Conservation (phyloP, 371 early-diverging fungal species). For the Apophysomyces sp. region DNA sequence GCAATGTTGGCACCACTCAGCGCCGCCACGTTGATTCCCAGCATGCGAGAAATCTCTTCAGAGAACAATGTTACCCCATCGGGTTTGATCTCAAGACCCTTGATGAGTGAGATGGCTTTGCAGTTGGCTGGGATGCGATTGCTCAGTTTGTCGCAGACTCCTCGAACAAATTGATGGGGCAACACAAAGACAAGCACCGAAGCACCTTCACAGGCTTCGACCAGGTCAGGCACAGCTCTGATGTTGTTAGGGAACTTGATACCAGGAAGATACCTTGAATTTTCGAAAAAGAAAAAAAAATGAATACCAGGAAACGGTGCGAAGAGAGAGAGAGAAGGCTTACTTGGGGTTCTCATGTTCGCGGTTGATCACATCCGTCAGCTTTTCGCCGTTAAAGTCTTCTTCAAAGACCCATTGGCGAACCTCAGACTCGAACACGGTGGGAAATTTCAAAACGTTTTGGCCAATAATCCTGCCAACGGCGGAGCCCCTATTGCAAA, state of each 20-base stretch:
- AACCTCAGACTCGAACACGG: conserved; percentile 76
- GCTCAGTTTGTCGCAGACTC: conserved; percentile 76
- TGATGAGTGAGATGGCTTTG: conserved; percentile 94
- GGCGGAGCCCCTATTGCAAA: conserved; percentile 85
- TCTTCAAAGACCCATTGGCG: conserved; percentile 97
- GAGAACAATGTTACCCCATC: conserved; percentile 83
- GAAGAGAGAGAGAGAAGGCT: conserved; percentile 10
- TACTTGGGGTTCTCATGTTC: conserved; percentile 94
- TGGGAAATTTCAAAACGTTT: conserved; percentile 69
- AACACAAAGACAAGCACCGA: conserved; percentile 94
- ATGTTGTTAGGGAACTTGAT: conserved; percentile 88
- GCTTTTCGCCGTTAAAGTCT: conserved; percentile 73
- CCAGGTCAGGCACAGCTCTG: conserved; percentile 79
- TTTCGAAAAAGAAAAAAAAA: conserved; percentile 11
- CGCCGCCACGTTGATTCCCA: conserved; percentile 80
- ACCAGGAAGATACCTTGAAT: conserved; percentile 83
- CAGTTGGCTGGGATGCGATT: conserved; percentile 65
- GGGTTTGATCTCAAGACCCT: conserved; percentile 84
- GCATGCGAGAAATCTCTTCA: conserved; percentile 78
- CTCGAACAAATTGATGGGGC: conserved; percentile 96
- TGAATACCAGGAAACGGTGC: too few relatives aligned
- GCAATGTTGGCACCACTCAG: conserved; percentile 99
- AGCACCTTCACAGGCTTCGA: conserved; percentile 75
- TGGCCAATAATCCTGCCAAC: conserved; percentile 93
- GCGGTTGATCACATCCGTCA: conserved; percentile 94